Conservation (phyloP, 1,284 basidiomycete genomes). For the Ceratobasidium sp. region DNA sequence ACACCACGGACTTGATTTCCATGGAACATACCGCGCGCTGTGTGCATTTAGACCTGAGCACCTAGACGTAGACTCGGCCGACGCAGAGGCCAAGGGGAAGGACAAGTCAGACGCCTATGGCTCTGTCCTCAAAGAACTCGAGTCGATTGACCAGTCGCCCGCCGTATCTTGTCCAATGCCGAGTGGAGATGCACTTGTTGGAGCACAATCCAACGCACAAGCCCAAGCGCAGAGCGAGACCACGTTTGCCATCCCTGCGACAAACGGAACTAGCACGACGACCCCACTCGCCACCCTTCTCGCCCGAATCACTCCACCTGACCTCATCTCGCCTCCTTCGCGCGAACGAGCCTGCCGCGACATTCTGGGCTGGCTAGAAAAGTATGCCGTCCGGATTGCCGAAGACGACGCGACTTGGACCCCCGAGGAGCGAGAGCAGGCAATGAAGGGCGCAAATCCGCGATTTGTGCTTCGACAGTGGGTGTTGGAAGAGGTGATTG, state of each 20-base stretch:
- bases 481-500: slow-evolving; percentile 89
- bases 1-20: slow-evolving; percentile 78
- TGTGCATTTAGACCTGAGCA: slow-evolving; percentile 63
- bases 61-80: slow-evolving; percentile 4
- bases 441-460: slow-evolving; percentile 70
- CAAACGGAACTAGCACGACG: not conserved
- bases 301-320: slow-evolving; percentile 11
- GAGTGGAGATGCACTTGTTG: not conserved
- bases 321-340: not conserved
- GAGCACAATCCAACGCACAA: not conserved
- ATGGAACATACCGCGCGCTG: slow-evolving; percentile 77
- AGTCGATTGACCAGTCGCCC: not conserved
- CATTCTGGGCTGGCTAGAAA: slow-evolving; percentile 64
- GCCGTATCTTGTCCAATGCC: slow-evolving; percentile 6
- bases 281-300: slow-evolving; percentile 14
- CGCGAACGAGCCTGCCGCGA: slow-evolving; percentile 24
- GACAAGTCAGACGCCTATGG: not conserved
- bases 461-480: slow-evolving; percentile 91
- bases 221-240: not conserved
- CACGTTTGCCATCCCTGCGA: not conserved
- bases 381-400: slow-evolving; percentile 67
- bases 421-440: slow-evolving; percentile 48
- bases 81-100: not conserved
- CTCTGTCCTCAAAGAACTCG: slow-evolving; percentile 1
- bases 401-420: slow-evolving; percentile 58